A percentile compares a stretch with the other conserved stretches of the same genome.
These are phyloP conservation scores for Boehmeria nivea DNA, from an alignment of 306 rosid species.

Conservation along the genomic window DNA sequence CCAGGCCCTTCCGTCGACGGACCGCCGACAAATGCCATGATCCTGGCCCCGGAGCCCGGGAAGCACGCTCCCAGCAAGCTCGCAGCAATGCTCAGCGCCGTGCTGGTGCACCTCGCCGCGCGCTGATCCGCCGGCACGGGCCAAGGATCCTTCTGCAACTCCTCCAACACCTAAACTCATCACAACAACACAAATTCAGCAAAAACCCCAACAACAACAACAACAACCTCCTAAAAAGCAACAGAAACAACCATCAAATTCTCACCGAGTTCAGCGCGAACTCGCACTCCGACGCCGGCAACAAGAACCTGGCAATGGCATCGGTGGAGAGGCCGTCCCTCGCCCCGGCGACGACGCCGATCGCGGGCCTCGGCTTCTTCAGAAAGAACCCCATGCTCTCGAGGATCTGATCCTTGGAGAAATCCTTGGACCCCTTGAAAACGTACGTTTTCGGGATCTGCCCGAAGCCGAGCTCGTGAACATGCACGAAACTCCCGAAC, in stretches of 20 bases:
- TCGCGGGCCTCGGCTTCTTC: conserved; percentile 63
- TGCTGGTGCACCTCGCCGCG: conserved; percentile 78
- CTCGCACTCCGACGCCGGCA: conserved; percentile 81
- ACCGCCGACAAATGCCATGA: conserved; percentile 91
- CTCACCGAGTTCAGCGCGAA: conserved; percentile 71
- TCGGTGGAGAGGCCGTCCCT: conserved; percentile 76
- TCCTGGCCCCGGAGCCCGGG: conserved; percentile 92
- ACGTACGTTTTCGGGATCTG: conserved; percentile 67
- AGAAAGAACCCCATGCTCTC: conserved; percentile 82
- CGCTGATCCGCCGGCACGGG: conserved; percentile 72
- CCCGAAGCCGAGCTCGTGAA: conserved; percentile 83
- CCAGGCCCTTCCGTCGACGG: conserved; percentile 94
- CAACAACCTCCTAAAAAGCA: no score
- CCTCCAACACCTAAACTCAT: conserved; percentile 64
- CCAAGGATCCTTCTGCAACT: conserved; percentile 98
- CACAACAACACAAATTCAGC: neutral
- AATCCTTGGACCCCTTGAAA: conserved; percentile 75
- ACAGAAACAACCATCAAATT: neutral
- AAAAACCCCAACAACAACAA: neutral
- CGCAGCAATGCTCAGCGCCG: conserved; percentile 75
- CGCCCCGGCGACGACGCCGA: conserved; percentile 85
- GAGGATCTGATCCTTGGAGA: conserved; percentile 72
- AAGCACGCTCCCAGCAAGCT: conserved; percentile 94
- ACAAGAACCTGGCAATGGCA: conserved; percentile 71
- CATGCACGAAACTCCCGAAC: conserved; percentile 71